phyloP scores from a whole-genome alignment of 2,329 filamentous ascomycete genomes.

The Aspergillus fijiensis region DNA sequence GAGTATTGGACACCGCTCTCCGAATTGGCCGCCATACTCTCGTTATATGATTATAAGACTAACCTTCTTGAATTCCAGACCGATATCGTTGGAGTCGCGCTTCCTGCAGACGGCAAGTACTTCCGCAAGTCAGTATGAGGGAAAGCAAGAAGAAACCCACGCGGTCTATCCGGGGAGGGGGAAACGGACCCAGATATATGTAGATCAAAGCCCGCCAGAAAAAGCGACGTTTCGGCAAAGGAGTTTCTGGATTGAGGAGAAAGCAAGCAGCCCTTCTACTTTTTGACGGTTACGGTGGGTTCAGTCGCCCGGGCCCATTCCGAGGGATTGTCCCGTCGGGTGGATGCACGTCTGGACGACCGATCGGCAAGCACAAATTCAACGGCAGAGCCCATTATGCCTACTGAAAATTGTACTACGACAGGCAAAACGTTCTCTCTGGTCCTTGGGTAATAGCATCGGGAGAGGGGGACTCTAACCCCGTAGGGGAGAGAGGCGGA shows the following conservation, averaged over 20 bases:
- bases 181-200: background rate
- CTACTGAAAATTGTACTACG: constrained; percentile 34
- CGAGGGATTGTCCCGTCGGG: constrained; percentile 18
- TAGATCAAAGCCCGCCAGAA: constrained; percentile 5
- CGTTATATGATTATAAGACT: background rate
- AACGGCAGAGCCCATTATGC: background rate
- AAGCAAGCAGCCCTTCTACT: constrained; percentile 7
- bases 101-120: background rate
- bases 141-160: too few relatives aligned
- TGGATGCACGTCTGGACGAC: constrained; percentile 10
- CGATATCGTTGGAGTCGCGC: background rate
- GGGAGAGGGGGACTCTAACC: constrained; percentile 5
- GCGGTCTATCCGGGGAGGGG: background rate
- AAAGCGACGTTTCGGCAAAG: constrained; percentile 1
- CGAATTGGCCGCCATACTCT: constrained; percentile 19
- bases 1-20: constrained; percentile 28
- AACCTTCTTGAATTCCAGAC: background rate
- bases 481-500: background rate
- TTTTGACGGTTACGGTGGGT: constrained; percentile 5
- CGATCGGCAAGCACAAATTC: constrained; percentile 7
- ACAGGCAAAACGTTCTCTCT: background rate
- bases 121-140: background rate
- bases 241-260: constrained; percentile 6
- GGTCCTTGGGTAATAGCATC: background rate
- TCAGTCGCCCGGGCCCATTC: constrained; percentile 14